A percentile compares a stretch with the other conserved stretches of the same genome.
These are phyloP conservation scores for Hypoxylon sp. DNA, from an alignment of 2,329 filamentous ascomycete species.

Conservation along the genomic window DNA sequence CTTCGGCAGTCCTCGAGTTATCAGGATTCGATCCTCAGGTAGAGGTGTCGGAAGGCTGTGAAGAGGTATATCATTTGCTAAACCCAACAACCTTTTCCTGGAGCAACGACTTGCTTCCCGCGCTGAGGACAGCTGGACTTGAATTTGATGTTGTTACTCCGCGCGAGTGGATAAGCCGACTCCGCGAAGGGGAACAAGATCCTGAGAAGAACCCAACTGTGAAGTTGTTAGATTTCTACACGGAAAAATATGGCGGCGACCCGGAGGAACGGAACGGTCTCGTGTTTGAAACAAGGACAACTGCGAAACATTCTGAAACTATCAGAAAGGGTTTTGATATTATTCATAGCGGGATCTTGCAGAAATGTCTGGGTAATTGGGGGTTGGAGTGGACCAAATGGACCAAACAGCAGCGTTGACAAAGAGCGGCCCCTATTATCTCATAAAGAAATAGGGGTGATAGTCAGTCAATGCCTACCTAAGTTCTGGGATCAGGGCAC, in stretches of 20 bases:
- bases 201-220: constrained; percentile 62
- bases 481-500: too few species aligned
- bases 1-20: constrained; percentile 52
- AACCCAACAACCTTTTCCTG: constrained; percentile 63
- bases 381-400: constrained; percentile 18
- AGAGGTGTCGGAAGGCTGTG: constrained; percentile 17
- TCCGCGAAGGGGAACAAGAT: constrained; percentile 61
- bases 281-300: constrained; percentile 52
- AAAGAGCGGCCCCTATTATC: neutral
- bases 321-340: constrained; percentile 53
- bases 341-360: constrained; percentile 54
- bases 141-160: constrained; percentile 58
- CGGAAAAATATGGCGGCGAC: constrained; percentile 63
- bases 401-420: constrained; percentile 3
- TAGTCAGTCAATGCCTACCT: too few species aligned
- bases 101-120: constrained; percentile 65
- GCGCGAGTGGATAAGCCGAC: constrained; percentile 58
- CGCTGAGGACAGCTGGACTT: constrained; percentile 59
- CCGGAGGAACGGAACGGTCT: constrained; percentile 52
- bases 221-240: constrained; percentile 65
- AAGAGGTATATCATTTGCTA: constrained; percentile 64
- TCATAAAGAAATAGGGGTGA: neutral
- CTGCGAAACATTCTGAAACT: constrained; percentile 46
- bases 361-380: constrained; percentile 44
- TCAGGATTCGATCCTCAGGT: constrained; percentile 42